phyloP scores from a whole-genome alignment of 805 yeast species.

The Candida rishiriensis region DNA sequence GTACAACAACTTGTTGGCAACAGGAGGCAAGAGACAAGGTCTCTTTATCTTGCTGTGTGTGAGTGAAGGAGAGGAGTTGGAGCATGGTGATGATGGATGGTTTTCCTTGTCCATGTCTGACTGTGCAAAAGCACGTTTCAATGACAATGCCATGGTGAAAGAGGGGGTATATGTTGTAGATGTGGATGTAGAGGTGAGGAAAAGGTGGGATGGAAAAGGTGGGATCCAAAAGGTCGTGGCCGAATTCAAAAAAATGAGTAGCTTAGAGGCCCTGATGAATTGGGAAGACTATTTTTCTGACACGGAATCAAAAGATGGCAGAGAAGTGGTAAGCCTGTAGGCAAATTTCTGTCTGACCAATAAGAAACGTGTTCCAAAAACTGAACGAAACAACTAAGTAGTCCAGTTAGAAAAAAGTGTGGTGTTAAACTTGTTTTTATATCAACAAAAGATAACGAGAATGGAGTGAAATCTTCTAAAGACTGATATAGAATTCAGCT shows the following conservation, averaged over 20 bases:
- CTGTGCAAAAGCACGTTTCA: constrained; percentile 22
- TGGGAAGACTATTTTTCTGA: neutral
- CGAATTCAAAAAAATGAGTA: neutral
- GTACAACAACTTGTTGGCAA: constrained; percentile 9
- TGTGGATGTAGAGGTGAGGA: constrained; percentile 1
- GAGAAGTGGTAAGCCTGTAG: neutral
- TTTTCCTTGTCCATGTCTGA: constrained; percentile 17
- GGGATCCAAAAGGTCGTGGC: neutral
- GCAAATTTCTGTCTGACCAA: constrained; percentile 13
- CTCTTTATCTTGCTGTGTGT: constrained; percentile 8
- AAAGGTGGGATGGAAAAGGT: constrained; percentile 2
- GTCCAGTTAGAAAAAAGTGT: constrained; percentile 22
- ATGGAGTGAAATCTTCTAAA: neutral
- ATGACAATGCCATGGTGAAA: constrained; percentile 23
- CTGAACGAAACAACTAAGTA: constrained; percentile 37
- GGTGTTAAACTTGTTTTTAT: neutral
- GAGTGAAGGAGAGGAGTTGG: constrained; percentile 1
- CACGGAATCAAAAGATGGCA: constrained; percentile 4
- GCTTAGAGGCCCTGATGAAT: neutral
- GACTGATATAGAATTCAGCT: constrained; percentile 1
- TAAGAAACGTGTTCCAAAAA: constrained; percentile 17
- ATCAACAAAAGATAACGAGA: neutral
- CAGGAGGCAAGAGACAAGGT: constrained; percentile 11
- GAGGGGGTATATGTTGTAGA: neutral
- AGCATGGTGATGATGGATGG: constrained; percentile 9